Base-by-base conservation (phyloP, 768 basidiomycete genomes). In the Kwoniella dendrophila region DNA sequence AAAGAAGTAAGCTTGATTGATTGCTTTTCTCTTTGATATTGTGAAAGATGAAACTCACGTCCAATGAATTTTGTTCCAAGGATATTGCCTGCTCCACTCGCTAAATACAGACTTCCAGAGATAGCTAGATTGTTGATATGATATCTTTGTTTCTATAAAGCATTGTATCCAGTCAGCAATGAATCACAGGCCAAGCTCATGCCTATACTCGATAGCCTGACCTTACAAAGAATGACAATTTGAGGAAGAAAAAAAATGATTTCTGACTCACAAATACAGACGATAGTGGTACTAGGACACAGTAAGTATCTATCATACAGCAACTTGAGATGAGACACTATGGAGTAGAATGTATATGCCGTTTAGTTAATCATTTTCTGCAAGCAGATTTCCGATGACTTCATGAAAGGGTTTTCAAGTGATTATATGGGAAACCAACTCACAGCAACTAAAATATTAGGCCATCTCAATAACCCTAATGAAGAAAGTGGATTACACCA, bases 31-130 rank as follows among this genome's bases (percentile, higher is more conserved):
- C 22, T 12, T 38, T 8, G 16, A 7, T 36, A n/a, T n/a, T n/a
- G 41, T 47, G 22, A 34, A 26, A 53, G 12, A 49, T 20, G 12
- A 29, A 14, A 71, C 69, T 68, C 48, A 76, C 71, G 69, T n/a
- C 80, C 80, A 0, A 75, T 72, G 38, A 79, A 56, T 29, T 76
- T 67, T 0, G 73, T 55, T 11, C 78, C 78, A 30, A 78, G 53
- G 38, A 78, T 62, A 65, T 80, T 80, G 18, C 80, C 80, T 8
- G 61, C 56, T 14, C 80, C 80, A 29, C 62, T 72, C 1, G 71
- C 60, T 27, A 81, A 67, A 58, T 79, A 81, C 24, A 81, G 69
- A 43, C 63, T 65, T 14, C 80, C 80, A n/a, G 75, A 48, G n/a
- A 81, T 40, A 0, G 80, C 76, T 14, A 68, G 55, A 62, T 80